These are phyloP conservation scores for Emergomyces africanus DNA, from an alignment of 2,329 filamentous ascomycete species.

Conservation along the genomic window DNA sequence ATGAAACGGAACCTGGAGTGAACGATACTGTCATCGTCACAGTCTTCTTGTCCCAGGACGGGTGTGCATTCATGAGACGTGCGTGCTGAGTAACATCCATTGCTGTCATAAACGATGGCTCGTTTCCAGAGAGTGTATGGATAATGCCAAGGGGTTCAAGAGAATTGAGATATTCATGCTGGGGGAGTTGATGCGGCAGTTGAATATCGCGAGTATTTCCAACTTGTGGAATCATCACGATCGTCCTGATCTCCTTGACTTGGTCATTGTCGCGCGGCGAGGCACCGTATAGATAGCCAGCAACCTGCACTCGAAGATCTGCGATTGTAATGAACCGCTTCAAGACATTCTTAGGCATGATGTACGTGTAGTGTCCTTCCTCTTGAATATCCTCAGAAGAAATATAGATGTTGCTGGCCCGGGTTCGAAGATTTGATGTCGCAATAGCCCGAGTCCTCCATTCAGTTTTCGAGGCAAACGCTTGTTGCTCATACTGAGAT, in stretches of 20 bases:
- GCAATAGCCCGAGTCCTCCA: constrained; percentile 96
- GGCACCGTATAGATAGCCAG: constrained; percentile 85
- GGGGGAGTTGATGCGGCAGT: constrained; percentile 75
- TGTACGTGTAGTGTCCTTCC: constrained; percentile 80
- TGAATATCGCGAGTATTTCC: constrained; percentile 87
- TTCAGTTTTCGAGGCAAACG: constrained; percentile 96
- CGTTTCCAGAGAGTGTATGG: constrained; percentile 88
- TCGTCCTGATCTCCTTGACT: constrained; percentile 92
- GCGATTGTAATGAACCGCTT: constrained; percentile 98
- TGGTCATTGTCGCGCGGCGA: constrained; percentile 91
- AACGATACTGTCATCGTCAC: constrained; percentile 93
- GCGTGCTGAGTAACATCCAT: constrained; percentile 91
- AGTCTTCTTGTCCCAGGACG: constrained; percentile 74
- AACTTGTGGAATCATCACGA: constrained; percentile 95
- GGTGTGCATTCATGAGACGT: constrained; percentile 72
- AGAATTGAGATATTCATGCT: constrained; percentile 76
- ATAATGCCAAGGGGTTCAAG: constrained; percentile 91
- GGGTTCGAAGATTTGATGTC: constrained; percentile 83
- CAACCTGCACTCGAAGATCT: constrained; percentile 90
- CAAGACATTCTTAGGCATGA: constrained; percentile 98
- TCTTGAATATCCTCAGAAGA: constrained; percentile 87
- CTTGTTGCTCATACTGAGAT: constrained; percentile 93
- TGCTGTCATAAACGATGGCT: constrained; percentile 92
- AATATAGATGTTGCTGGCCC: constrained; percentile 97
- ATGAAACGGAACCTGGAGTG: constrained; percentile 88